Conservation (phyloP, 768 basidiomycete species). For the Podaxis sp. region DNA sequence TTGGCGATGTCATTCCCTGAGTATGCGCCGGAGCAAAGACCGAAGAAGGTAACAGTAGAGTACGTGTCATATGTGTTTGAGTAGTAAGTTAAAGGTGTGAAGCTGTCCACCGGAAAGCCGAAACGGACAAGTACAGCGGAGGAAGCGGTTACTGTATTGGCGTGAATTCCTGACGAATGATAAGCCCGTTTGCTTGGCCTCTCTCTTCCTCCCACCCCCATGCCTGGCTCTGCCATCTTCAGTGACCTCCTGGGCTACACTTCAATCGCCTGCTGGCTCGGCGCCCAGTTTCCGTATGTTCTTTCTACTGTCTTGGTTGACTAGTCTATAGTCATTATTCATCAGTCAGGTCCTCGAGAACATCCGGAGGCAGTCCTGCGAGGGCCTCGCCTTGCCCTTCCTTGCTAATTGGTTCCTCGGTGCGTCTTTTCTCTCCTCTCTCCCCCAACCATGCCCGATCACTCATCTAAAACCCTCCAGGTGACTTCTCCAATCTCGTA, state of each 20-base stretch:
- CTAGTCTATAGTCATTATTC: slow-evolving; percentile 10
- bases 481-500: slow-evolving; percentile 90
- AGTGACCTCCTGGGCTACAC: slow-evolving; percentile 70
- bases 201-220: slow-evolving; percentile 21
- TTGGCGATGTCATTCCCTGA: neutral
- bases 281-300: slow-evolving; percentile 87
- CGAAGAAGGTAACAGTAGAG: neutral
- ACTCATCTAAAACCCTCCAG: slow-evolving; percentile 34
- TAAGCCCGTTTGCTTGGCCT: slow-evolving; percentile 6
- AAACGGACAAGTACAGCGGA: neutral
- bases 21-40: neutral
- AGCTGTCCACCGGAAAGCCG: neutral
- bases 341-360: slow-evolving; percentile 85
- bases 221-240: slow-evolving; percentile 21
- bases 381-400: slow-evolving; percentile 91
- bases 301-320: slow-evolving; percentile 4
- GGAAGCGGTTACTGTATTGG: neutral
- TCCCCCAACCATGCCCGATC: neutral
- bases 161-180: neutral
- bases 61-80: neutral
- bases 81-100: neutral
- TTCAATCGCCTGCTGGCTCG: slow-evolving; percentile 80
- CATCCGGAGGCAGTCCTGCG: slow-evolving; percentile 70
- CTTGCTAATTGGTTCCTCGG: slow-evolving; percentile 91
- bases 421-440: slow-evolving; percentile 33